A percentile compares a stretch with the other conserved stretches of the same genome.
phyloP scores from a whole-genome alignment of 139 green algal species.

The Picochlorum sp. region DNA sequence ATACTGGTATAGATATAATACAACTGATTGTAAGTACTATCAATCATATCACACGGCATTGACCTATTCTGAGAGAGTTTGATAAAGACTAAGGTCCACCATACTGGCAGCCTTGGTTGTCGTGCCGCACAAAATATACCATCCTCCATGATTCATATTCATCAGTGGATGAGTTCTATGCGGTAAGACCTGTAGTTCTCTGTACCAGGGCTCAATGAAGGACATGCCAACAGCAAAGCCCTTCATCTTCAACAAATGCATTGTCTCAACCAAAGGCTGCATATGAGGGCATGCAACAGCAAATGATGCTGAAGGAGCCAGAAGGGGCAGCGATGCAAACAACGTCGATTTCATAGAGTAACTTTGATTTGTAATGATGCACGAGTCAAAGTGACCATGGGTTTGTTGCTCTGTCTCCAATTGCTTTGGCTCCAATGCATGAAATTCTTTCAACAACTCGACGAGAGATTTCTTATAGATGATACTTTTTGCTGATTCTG shows the following conservation, averaged over 20 bases:
- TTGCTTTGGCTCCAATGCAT: neutral
- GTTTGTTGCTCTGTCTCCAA: neutral
- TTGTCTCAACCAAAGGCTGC: conserved; percentile 59
- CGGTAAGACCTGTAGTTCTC: conserved; percentile 73
- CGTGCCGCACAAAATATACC: conserved; percentile 65
- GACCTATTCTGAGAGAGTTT: neutral
- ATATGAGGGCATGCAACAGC: conserved; percentile 42
- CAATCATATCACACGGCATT: neutral
- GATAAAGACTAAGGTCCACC: neutral
- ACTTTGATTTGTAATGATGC: conserved; percentile 37
- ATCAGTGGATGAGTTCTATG: conserved; percentile 70
- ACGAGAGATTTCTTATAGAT: conserved; percentile 26
- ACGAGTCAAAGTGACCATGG: conserved; percentile 49
- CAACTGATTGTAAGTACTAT: neutral
- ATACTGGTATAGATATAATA: no score
- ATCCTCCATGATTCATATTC: conserved; percentile 60
- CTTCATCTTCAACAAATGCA: conserved; percentile 14
- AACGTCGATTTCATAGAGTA: conserved; percentile 37
- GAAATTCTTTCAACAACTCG: conserved; percentile 8
- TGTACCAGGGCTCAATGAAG: conserved; percentile 58
- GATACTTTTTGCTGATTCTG: neutral
- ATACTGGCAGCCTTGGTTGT: neutral
- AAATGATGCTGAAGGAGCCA: conserved; percentile 59
- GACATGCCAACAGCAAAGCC: conserved; percentile 14
- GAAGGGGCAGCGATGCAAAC: conserved; percentile 45